Evolutionary conservation across 352 stramenopile genomes (phyloP), one percentile per base, ranked within the genome.

Genomic region (Halophytophthora polymorphica): DNA sequence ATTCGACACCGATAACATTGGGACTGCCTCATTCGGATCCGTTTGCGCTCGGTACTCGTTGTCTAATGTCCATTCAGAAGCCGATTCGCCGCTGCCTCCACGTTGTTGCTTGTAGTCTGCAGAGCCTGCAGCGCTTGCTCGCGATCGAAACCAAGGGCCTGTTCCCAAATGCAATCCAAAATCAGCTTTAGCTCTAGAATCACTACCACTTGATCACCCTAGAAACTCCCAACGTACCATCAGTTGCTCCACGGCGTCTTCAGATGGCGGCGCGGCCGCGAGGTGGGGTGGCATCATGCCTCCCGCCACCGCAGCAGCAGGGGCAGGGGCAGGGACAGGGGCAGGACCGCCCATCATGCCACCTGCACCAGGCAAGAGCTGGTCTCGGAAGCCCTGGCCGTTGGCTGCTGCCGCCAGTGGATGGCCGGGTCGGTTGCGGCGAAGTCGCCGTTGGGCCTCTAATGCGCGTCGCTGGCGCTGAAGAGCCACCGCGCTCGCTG

Each of bases 81-180:
- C 2, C 81, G 81, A 66, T 94, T 94, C 43, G 84, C 84, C 1
- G 84, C 84, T 7, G 80, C 82, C 63, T 95, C 82, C n/a, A 95
- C 80, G 45, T 95, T 95, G 66, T 93, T 93, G 53, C 87, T 67
- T 10, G 80, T 83, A 11, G 73, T 66, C 50, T 83, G 82, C 50
- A 95, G 67, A 19, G 84, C 84, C 17, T 66, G 68, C n/a, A 91
- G 66, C 18, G 81, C 69, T 25, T 69, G 77, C 41, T 88, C 80
- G 31, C 80, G 75, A 36, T 90, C 77, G 42, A 90, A 90, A 5
- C 80, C 80, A 11, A 90, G 67, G 10, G 75, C 75, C 78, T 87
- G 37, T 8, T 56, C 15, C 13, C 36, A 56, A 12, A 64, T 18
- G 34, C 31, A 34, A 22, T 19, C 43, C n/a, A 44, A 39, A 56